These are phyloP conservation scores for Gnetum montanum DNA, from an alignment of 75 land plant species.

Conservation along the genomic window DNA sequence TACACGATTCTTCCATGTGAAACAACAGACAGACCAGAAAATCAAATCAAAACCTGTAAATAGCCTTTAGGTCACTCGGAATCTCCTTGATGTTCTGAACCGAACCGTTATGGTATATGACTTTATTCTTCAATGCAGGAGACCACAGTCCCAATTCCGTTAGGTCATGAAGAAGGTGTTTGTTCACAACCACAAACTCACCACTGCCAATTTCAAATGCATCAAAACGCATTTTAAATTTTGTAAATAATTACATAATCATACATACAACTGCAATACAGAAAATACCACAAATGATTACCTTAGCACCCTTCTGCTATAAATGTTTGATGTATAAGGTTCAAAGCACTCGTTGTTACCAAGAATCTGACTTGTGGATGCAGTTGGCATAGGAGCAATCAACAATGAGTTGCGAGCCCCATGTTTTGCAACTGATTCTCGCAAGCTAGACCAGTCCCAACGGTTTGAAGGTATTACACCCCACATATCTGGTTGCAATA, in stretches of 20 bases:
- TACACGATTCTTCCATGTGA: background rate
- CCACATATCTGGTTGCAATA: conserved; percentile 98
- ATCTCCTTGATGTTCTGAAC: conserved; percentile 59
- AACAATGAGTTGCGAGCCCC: conserved; percentile 89
- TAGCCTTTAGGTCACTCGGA: conserved; percentile 59
- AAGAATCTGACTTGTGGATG: conserved; percentile 95
- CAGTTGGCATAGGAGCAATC: conserved; percentile 97
- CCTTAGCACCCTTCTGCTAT: conserved; percentile 91
- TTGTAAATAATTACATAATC: background rate
- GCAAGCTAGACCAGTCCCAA: conserved; percentile 79
- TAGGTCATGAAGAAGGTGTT: conserved; percentile 90
- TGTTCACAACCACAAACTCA: conserved; percentile 98
- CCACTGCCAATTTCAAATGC: conserved; percentile 63
- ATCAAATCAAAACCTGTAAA: conserved; percentile 46
- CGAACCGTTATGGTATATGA: conserved; percentile 82
- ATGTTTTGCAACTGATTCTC: conserved; percentile 44
- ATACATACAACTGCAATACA: background rate
- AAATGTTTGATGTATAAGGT: conserved; percentile 95
- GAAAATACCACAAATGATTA: conserved; percentile 12
- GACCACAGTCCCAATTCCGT: conserved; percentile 95
- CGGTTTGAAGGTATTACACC: conserved; percentile 59
- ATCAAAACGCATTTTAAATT: background rate
- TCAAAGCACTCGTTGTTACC: conserved; percentile 99
- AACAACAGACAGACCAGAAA: background rate
- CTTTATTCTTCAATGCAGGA: conserved; percentile 68